Percentiles rank a stretch among this genome's conserved stretches.
These are phyloP conservation scores for Globisporangium cystogenes DNA, from an alignment of 352 stramenopile genomes.

Conservation along the genomic window DNA sequence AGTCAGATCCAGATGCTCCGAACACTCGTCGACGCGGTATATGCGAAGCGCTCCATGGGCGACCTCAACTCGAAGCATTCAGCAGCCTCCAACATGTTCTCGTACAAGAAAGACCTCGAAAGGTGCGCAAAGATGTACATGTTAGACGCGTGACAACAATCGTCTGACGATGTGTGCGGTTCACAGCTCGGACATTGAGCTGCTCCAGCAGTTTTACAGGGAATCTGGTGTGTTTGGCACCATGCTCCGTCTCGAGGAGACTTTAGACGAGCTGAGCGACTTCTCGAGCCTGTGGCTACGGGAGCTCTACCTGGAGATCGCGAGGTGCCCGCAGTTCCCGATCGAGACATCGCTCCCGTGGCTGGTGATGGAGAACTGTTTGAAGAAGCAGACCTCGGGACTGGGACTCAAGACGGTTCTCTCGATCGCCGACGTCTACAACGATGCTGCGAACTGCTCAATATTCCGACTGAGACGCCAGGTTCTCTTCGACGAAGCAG, in stretches of 20 bases:
- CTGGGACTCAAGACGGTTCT: constrained; percentile 29
- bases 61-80: constrained; percentile 45
- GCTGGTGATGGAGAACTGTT: constrained; percentile 61
- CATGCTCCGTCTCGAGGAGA: constrained; percentile 49
- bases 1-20: constrained; percentile 52
- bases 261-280: constrained; percentile 42
- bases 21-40: constrained; percentile 54
- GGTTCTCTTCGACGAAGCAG: constrained; percentile 75
- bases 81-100: constrained; percentile 32
- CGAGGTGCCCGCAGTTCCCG: constrained; percentile 71
- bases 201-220: constrained; percentile 48
- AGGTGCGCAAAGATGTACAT: constrained; percentile 23
- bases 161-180: too few relatives aligned
- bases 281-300: constrained; percentile 79
- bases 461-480: constrained; percentile 55
- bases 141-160: too few relatives aligned
- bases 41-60: constrained; percentile 51
- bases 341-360: constrained; percentile 78
- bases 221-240: constrained; percentile 37
- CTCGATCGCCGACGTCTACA: constrained; percentile 80
- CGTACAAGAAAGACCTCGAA: constrained; percentile 77
- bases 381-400: constrained; percentile 17
- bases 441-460: constrained; percentile 57
- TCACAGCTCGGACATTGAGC: constrained; percentile 51
- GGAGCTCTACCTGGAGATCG: constrained; percentile 74